A percentile compares a stretch with the other conserved stretches of the same genome.
These are phyloP conservation scores for Aristolochia californica DNA, from an alignment of 164 flowering plant species.

Conservation along the genomic window DNA sequence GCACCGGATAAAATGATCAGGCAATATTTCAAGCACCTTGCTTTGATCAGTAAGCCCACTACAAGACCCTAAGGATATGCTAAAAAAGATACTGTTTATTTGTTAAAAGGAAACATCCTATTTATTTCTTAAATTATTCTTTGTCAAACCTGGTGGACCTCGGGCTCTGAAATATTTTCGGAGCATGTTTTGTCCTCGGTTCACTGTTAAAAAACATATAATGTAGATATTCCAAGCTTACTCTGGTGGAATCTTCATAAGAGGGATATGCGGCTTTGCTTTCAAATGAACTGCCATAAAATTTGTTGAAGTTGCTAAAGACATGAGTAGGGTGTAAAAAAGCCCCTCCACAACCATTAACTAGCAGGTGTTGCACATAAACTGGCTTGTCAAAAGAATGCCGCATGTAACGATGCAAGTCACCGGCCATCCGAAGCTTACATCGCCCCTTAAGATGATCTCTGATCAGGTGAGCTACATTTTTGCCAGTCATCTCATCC, in stretches of 20 bases:
- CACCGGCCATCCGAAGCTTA: conserved; percentile 92
- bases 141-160: background rate
- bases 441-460: conserved; percentile 87
- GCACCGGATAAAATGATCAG: too few relatives aligned
- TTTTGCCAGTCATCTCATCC: conserved; percentile 74
- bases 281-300: conserved; percentile 56
- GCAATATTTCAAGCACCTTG: too few relatives aligned
- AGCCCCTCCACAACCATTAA: conserved; percentile 99
- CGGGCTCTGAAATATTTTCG: background rate
- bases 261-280: conserved; percentile 92
- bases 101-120: too few relatives aligned
- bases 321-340: conserved; percentile 98
- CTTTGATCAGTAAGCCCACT: too few relatives aligned
- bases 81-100: too few relatives aligned
- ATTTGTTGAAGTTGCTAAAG: conserved; percentile 58
- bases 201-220: background rate
- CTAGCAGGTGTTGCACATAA: conserved; percentile 83
- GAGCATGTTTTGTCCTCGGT: background rate
- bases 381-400: conserved; percentile 76
- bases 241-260: conserved; percentile 95
- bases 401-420: conserved; percentile 97
- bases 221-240: conserved; percentile 12
- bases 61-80: too few relatives aligned
- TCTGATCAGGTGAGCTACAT: conserved; percentile 61
- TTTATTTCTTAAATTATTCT: background rate